Evolutionary conservation across 257 asterid genomes (phyloP).

Genomic region (Solanum ahanhuiri): DNA sequence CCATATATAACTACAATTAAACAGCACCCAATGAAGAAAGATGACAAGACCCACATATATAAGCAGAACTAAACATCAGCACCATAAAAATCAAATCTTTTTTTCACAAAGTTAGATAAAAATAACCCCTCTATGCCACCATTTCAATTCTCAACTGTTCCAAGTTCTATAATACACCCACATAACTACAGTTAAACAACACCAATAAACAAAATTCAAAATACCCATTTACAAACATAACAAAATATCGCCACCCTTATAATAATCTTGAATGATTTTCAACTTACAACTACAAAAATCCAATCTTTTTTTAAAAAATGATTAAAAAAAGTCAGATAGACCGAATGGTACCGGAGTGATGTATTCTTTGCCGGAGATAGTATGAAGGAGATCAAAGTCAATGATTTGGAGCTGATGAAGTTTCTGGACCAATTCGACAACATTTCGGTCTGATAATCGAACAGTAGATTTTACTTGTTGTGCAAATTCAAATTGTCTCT

Average conservation of each 20-base stretch:
- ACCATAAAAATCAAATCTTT: background rate
- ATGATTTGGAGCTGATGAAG: slow-evolving; percentile 72
- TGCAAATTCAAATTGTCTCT: slow-evolving; percentile 86
- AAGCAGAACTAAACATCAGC: background rate
- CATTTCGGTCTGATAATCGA: slow-evolving; percentile 90
- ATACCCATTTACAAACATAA: background rate
- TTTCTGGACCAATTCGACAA: slow-evolving; percentile 92
- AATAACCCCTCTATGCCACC: background rate
- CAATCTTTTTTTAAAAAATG: background rate
- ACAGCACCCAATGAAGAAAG: background rate
- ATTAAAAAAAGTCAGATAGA: background rate
- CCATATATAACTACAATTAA: slow-evolving; percentile 10
- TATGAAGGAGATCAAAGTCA: slow-evolving; percentile 95
- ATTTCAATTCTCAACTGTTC: background rate
- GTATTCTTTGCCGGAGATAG: slow-evolving; percentile 87
- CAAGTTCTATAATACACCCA: background rate
- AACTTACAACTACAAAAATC: background rate
- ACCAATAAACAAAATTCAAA: background rate
- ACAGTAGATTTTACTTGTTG: slow-evolving; percentile 91
- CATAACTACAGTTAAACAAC: background rate
- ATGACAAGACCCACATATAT: background rate
- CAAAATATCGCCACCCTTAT: background rate
- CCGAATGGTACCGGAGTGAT: slow-evolving; percentile 58
- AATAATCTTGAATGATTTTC: background rate
- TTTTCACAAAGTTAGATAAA: background rate